Base-by-base conservation (phyloP, 108 stramenopile genomes). In the Nitzschia sp. region DNA sequence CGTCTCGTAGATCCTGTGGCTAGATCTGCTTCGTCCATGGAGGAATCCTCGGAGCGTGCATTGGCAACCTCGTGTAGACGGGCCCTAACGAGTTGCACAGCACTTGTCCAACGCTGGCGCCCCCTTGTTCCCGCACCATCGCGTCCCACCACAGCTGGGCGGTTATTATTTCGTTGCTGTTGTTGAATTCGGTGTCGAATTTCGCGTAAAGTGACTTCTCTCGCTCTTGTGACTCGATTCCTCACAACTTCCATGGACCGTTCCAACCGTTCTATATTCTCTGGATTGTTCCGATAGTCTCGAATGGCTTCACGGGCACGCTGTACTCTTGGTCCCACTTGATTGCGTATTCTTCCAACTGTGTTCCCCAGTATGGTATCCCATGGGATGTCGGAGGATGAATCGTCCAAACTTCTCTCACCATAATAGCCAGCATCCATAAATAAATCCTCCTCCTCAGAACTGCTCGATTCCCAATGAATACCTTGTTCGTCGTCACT, bases 161-260 rank as follows among this genome's bases (percentile, higher is more conserved):
- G 57, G 9, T 58, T 40, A n/a, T 7, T 11, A n/a, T n/a, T 2
- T 9, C 7, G 57, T 29, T 2, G 19, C 29, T 58, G 26, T 37
- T 58, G 26, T 22, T 17, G 6, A 21, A 54, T 54, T 5, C 53
- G 53, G 8, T 54, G 11, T 20, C 21, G 53, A 24, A 54, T 54
- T 54, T 54, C 53, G 3, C 53, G 53, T 2, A 22, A 20, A 12
- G 24, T 21, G 12, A 21, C 53, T 24, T 25, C 53, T 54, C 53
- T 20, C 53, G 21, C 10, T 17, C 57, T 25, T n/a, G 29, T 12
- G 11, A 40, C n/a, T 58, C 38, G 57, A 40, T n/a, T 40, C 38
- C 57, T 12, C 11, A 40, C 34, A 6, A 38, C n/a, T 39, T 58
- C 26, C 26, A 58, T 58, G n/a, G 57, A 58, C 29, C n/a, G 57